These are phyloP conservation scores for Lanmaoa pseudosensibilis DNA, from an alignment of 768 basidiomycete species.

Conservation along the genomic window DNA sequence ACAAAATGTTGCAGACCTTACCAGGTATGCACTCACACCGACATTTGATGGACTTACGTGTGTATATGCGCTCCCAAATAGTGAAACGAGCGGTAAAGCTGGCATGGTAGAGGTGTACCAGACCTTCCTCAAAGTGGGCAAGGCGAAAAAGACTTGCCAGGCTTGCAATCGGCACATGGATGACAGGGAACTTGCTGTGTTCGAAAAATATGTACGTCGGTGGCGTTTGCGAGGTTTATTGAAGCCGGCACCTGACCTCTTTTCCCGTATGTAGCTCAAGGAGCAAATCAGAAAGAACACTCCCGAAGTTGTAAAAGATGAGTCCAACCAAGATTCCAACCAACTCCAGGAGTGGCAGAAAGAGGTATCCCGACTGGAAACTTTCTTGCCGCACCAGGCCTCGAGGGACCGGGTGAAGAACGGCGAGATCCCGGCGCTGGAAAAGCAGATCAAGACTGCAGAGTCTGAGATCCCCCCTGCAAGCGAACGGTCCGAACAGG, in stretches of 20 bases:
- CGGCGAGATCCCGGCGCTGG: conserved; percentile 65
- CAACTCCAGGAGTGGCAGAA: conserved; percentile 56
- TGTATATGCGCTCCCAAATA: conserved; percentile 3
- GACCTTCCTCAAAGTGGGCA: conserved; percentile 54
- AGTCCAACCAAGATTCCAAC: conserved; percentile 36
- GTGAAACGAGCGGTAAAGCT: conserved; percentile 24
- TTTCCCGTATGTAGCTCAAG: conserved; percentile 48
- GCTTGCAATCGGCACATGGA: conserved; percentile 74
- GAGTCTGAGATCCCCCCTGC: conserved; percentile 56
- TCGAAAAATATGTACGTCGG: conserved; percentile 67
- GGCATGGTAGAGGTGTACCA: conserved; percentile 52
- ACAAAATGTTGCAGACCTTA: conserved; percentile 12
- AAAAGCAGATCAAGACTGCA: conserved; percentile 57
- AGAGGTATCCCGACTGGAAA: conserved; percentile 57
- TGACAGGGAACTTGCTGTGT: conserved; percentile 51
- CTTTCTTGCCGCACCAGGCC: conserved; percentile 56
- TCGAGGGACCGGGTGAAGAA: conserved; percentile 53
- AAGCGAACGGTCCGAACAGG: conserved; percentile 60
- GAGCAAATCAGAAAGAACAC: conserved; percentile 59
- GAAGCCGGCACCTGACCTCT: neutral
- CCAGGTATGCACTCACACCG: conserved; percentile 11
- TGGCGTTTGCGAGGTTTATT: neutral
- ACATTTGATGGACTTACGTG: neutral
- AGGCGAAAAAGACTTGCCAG: conserved; percentile 65
- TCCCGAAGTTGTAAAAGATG: conserved; percentile 41